Evolutionary conservation across 257 asterid genomes (phyloP).

Genomic region (Mitragyna speciosa): DNA sequence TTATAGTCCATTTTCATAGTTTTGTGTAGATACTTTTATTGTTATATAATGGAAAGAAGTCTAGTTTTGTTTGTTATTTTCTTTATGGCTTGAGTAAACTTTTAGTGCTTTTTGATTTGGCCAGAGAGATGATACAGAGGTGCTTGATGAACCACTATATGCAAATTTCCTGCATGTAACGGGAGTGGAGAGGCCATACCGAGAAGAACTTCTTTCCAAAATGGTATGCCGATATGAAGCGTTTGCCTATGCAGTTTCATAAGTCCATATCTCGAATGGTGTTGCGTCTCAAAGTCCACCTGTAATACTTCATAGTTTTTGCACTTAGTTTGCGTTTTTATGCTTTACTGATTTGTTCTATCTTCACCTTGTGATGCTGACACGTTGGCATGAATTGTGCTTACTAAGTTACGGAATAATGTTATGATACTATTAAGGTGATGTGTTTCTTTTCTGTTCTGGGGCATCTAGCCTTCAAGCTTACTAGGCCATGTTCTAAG

Average conservation of each 20-base stretch:
- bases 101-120: conserved; percentile 17
- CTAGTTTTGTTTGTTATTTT: neutral
- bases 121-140: conserved; percentile 81
- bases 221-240: conserved; percentile 36
- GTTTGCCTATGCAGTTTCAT: neutral
- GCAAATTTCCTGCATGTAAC: conserved; percentile 54
- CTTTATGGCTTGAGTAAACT: neutral
- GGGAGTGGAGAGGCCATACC: conserved; percentile 68
- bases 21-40: neutral
- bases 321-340: neutral
- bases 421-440: neutral
- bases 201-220: conserved; percentile 53
- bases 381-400: neutral
- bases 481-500: neutral
- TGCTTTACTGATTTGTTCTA: neutral
- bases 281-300: neutral
- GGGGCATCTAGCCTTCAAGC: too few species aligned
- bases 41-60: neutral
- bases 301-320: neutral
- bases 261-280: neutral
- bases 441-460: too few species aligned
- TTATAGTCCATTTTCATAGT: neutral
- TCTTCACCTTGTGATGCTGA: neutral
- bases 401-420: neutral
- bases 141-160: conserved; percentile 85